phyloP scores from a whole-genome alignment of 2,329 filamentous ascomycete species.

The Berkeleyomyces rouxiae region DNA sequence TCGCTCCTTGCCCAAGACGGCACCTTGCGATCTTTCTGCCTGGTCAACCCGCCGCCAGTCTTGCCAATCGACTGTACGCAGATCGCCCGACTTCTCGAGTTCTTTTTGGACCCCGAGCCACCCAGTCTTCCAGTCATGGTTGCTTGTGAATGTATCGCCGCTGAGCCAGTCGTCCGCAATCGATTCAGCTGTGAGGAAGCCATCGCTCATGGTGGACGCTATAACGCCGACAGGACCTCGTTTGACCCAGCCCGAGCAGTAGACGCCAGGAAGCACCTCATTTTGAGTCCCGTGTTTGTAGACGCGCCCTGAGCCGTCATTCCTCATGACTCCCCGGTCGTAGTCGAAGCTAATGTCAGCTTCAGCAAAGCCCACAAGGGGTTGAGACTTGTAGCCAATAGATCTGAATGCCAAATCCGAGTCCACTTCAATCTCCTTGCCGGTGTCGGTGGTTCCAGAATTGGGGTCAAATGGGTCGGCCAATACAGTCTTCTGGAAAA shows the following conservation, averaged over 20 bases:
- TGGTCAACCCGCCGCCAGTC: constrained; percentile 74
- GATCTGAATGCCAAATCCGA: constrained; percentile 71
- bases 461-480: constrained; percentile 36
- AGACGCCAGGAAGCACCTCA: constrained; percentile 47
- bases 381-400: constrained; percentile 80
- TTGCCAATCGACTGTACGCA: constrained; percentile 51
- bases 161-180: constrained; percentile 61
- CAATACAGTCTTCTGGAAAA: constrained; percentile 47
- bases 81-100: not conserved
- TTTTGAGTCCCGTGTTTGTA: constrained; percentile 17
- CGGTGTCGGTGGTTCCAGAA: constrained; percentile 32
- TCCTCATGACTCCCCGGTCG: constrained; percentile 57
- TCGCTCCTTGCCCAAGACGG: constrained; percentile 53
- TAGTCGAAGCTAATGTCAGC: constrained; percentile 66
- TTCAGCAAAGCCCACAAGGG: constrained; percentile 56
- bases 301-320: constrained; percentile 66
- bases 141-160: constrained; percentile 25
- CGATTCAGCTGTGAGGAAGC: constrained; percentile 73
- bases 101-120: constrained; percentile 63
- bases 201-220: constrained; percentile 87
- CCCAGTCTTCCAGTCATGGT: constrained; percentile 27
- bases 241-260: constrained; percentile 95
- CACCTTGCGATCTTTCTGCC: constrained; percentile 55
- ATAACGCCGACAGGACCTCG: constrained; percentile 89
- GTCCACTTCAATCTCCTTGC: constrained; percentile 35